Base-by-base conservation (phyloP, 2,329 filamentous ascomycete genomes). In the Trichocomaceae sp. region DNA sequence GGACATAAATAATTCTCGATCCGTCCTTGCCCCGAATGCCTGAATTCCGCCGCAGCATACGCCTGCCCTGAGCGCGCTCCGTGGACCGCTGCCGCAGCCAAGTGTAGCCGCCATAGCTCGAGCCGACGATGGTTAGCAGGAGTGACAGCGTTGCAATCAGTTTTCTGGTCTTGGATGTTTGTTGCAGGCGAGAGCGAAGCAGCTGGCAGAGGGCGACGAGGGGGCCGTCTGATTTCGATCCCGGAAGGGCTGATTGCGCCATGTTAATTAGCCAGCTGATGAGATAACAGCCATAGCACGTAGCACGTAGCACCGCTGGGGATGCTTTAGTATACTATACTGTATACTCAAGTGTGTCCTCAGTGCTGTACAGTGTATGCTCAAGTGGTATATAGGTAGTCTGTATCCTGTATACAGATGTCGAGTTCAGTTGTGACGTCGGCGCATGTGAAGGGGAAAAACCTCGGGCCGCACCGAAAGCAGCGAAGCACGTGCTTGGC, bases 21-120 rank as follows among this genome's bases (percentile, higher is more conserved):
- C 93, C 93, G 77, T 97, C 93, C 74, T 96, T 96, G 64, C 92
- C 90, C 72, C 88, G 83, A 59, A 97, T 78, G 65, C 90, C 95
- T 31, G 92, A 97, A 72, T 99, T 99, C 57, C 88, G 86, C 56
- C 93, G 83, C 59, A 97, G 77, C 52, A 99, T 79, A 60, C 88
- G 87, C 59, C 83, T 80, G 5, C 91, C 91, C 62, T 90, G 87
- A 63, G 93, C 90, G 61, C 83, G 85, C 72, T 97, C 92, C 60
- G 84, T 84, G 48, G 82, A 83, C 57, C 83, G 80, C 55, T 79
- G 83, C 66, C 80, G 84, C 81, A 88, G 92, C 82, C 86, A 88
- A 58, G 82, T 83, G 57, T 86, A 83, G n/a, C 83, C 83, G 57
- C 90, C 90, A 75, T 89, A 90, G 54, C 85, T 86, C 46, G 86